A percentile compares a stretch with the other conserved stretches of the same genome.
Evolutionary conservation across 2,329 filamentous ascomycete genomes (phyloP).

Genomic region (Aureobasidium namibiae): DNA sequence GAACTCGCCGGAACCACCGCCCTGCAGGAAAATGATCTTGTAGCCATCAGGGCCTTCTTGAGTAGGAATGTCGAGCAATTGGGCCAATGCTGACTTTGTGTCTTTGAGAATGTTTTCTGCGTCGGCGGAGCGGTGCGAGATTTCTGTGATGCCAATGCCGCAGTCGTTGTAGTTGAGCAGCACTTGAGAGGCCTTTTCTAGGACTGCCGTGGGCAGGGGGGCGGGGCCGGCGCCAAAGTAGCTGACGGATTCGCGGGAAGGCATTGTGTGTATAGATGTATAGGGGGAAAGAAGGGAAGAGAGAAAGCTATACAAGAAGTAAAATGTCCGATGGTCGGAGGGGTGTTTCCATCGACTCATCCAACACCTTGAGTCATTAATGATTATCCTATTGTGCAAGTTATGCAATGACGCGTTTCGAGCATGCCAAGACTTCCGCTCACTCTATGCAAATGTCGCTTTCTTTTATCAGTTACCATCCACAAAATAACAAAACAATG

Average conservation of each 20-base stretch:
- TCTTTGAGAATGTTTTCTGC: constrained; percentile 72
- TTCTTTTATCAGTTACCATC: too few relatives aligned
- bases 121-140: constrained; percentile 75
- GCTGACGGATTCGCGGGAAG: constrained; percentile 62
- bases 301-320: neutral
- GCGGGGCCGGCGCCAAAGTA: constrained; percentile 92
- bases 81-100: constrained; percentile 64
- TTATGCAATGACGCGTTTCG: neutral
- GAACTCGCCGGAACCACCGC: constrained; percentile 79
- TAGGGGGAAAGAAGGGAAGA: neutral
- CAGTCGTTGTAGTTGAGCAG: constrained; percentile 74
- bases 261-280: constrained; percentile 42
- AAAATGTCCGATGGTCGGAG: neutral
- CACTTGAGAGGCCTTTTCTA: constrained; percentile 66
- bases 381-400: neutral
- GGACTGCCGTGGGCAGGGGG: constrained; percentile 70
- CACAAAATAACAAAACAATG: neutral
- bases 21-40: constrained; percentile 82
- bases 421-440: neutral
- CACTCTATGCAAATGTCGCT: too few relatives aligned
- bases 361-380: neutral
- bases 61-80: constrained; percentile 72
- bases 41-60: constrained; percentile 69
- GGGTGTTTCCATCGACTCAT: neutral
- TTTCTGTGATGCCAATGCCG: constrained; percentile 80